Base-by-base conservation (phyloP, 106 monocot genomes). In the Hemerocallis citrina region DNA sequence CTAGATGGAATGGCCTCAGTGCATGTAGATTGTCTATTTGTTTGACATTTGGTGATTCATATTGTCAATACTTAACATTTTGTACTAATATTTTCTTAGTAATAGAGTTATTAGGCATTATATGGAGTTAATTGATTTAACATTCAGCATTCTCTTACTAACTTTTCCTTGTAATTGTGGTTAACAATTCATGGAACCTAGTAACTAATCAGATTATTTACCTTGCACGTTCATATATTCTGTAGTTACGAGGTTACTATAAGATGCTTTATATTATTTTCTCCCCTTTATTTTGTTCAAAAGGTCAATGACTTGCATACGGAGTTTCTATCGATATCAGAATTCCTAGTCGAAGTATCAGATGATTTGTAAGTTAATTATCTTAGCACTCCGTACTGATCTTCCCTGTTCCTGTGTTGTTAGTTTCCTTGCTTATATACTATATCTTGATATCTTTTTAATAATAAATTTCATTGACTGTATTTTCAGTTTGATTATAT, bases 221-320 rank as follows among this genome's bases (percentile, higher is more conserved):
- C 29, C 14, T 32, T 54, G 52, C 16, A 15, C 31, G 3, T 31
- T 4, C 19, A 31, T 54, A 1, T 23, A 31, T 54, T 1, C 28
- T 51, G 5, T n/a, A n/a, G 13, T 47, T 47, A 16, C 17, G 17
- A 47, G 15, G 4, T 47, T 34, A 33, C 37, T 36, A 21, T n/a
- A 20, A 33, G 1, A 21, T 17, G 16, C 23, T 63, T n/a, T n/a
- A n/a, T n/a, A n/a, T n/a, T n/a, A 13, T 59, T 59, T 49, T 29
- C 0, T 25, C 17, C 5, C n/a, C n/a, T n/a, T n/a, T n/a, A n/a
- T n/a, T n/a, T 28, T 56, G 17, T 10, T 45, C 62, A 55, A 10
- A 67, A 95, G 94, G 89, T 86, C 9, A 86, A 86, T 73, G 85
- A 95, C 14, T 28, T 89, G 61, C 94, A 95, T 64, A 86, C 89